Evolutionary conservation across 352 stramenopile genomes (phyloP), one percentile per base, ranked within the genome.

Genomic region (Blastocystis sp.): DNA sequence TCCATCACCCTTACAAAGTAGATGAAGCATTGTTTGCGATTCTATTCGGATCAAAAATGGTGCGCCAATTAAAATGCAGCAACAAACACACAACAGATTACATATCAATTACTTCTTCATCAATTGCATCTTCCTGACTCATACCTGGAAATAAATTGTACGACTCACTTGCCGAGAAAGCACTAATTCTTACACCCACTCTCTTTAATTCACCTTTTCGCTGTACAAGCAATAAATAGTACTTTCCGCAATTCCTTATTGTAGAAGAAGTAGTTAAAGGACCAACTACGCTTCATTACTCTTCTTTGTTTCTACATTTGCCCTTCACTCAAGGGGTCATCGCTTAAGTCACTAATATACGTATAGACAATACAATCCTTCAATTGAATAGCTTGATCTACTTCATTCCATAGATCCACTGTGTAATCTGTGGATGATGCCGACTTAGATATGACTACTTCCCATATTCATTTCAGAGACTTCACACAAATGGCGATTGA

Each of bases 231-330:
- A 59, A 96, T 95, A 91, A 96, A 96, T 62, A 96, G 79, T 81
- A 96, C 94, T 90, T 96, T 96, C 92, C 95, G 95, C 91, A 95
- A 92, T 82, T 92, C 91, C 82, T 95, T 95, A 92, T 96, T 96
- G 93, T 95, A 95, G 90, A 96, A 96, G 73, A 96, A 96, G 90
- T 95, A 96, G 90, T 96, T 96, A 91, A 96, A 96, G 40, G 93
- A 96, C 93, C 94, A 95, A 68, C 92, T 94, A 81, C 15, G 42
- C 51, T 13, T 89, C 1, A 80, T 24, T 0, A 30, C 59, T 4
- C 24, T 33, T 22, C 15, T 35, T 4, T 5, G 37, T 19, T 90
- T 91, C 90, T 91, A 95, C 90, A 96, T 90, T 80, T 94, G 95
- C 70, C 93, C 93, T 81, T 96, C 94, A 76, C 93, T 95, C 87